A percentile compares a stretch with the other conserved stretches of the same genome.
phyloP scores from a whole-genome alignment of 2,329 filamentous ascomycete species.

The Aspergillus amoenus region DNA sequence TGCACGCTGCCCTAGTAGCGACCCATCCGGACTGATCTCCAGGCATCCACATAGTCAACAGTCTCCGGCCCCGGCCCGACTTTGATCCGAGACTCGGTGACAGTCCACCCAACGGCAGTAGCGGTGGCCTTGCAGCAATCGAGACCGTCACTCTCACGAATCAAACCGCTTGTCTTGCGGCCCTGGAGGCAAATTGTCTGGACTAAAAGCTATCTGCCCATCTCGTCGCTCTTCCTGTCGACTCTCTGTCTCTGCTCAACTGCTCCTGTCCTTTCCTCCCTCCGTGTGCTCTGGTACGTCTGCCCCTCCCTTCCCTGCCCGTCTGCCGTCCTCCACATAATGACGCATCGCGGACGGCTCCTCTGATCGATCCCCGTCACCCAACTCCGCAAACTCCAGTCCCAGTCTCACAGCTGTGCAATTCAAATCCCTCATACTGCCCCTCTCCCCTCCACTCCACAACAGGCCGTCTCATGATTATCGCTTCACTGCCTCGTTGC shows the following conservation, averaged over 20 bases:
- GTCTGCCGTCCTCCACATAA: conserved; percentile 25
- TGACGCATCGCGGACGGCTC: conserved; percentile 32
- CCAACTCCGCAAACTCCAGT: conserved; percentile 5
- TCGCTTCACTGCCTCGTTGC: conserved; percentile 3
- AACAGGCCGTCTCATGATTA: background rate
- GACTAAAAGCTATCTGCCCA: background rate
- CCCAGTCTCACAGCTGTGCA: conserved; percentile 15
- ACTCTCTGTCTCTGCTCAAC: conserved; percentile 7
- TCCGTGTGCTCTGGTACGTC: conserved; percentile 3
- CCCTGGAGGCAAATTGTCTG: conserved; percentile 18
- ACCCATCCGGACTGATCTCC: background rate
- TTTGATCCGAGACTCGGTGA: conserved; percentile 17
- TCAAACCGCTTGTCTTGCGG: conserved; percentile 9
- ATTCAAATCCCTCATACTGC: conserved; percentile 21
- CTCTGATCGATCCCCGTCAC: conserved; percentile 19
- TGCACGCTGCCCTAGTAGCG: background rate
- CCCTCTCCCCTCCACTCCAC: conserved; percentile 26
- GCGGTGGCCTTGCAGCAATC: conserved; percentile 20
- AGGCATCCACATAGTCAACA: conserved; percentile 6
- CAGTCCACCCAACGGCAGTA: background rate
- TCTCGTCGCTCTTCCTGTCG: background rate
- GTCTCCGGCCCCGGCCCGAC: conserved; percentile 13
- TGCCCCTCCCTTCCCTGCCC: conserved; percentile 3
- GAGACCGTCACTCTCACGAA: conserved; percentile 19
- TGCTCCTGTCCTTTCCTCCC: background rate